These are phyloP conservation scores for Noccaea bulbosa DNA, from an alignment of 345 rosid genomes.

Conservation along the genomic window DNA sequence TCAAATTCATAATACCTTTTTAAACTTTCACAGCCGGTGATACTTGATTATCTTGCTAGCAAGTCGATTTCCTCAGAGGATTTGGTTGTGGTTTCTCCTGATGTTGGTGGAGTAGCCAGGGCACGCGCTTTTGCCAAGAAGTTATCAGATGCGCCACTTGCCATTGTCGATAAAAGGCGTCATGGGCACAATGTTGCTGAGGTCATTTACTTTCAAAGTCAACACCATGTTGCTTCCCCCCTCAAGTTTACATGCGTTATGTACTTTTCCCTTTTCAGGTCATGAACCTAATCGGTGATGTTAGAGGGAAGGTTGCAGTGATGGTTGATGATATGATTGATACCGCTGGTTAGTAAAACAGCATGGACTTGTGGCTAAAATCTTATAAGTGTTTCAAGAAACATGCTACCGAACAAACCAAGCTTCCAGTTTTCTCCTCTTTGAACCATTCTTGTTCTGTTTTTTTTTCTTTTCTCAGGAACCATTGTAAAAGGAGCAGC, in stretches of 20 bases:
- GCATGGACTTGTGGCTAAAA: neutral
- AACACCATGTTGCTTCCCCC: conserved; percentile 4
- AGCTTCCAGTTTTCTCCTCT: conserved; percentile 1
- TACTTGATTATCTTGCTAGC: conserved; percentile 98
- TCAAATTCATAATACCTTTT: neutral
- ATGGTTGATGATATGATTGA: conserved; percentile 99
- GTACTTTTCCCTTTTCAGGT: conserved; percentile 53
- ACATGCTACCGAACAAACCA: conserved; percentile 9
- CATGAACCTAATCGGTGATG: conserved; percentile 97
- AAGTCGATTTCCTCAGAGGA: conserved; percentile 78
- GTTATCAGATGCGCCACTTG: conserved; percentile 92
- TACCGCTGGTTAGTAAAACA: conserved; percentile 80
- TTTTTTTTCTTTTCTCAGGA: conserved; percentile 49
- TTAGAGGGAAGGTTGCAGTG: conserved; percentile 93
- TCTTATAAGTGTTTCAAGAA: conserved; percentile 7
- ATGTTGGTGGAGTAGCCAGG: conserved; percentile 99
- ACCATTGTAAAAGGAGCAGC: conserved; percentile 95
- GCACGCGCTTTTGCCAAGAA: conserved; percentile 97
- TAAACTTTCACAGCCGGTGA: conserved; percentile 64
- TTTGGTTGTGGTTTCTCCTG: conserved; percentile 97
- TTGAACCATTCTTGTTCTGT: conserved; percentile 18
- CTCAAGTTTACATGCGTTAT: conserved; percentile 3
- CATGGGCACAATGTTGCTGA: conserved; percentile 98
- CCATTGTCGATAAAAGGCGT: conserved; percentile 98
- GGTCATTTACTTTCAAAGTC: conserved; percentile 50